A percentile compares a stretch with the other conserved stretches of the same genome.
These are phyloP conservation scores for Mercurialis annua DNA, from an alignment of 345 rosid genomes.

Conservation along the genomic window DNA sequence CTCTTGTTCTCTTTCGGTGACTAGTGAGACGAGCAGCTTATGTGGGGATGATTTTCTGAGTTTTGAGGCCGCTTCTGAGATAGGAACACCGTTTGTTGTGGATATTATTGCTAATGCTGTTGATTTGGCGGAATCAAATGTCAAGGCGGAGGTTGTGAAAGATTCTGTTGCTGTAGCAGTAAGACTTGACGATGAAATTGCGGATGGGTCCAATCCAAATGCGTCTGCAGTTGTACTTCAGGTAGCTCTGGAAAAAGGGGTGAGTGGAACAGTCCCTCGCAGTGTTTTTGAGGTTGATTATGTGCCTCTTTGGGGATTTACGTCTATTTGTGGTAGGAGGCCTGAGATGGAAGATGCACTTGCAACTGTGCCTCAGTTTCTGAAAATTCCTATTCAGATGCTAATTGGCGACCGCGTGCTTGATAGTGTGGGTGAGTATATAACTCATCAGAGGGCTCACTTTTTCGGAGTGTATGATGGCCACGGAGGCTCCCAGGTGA, in stretches of 20 bases:
- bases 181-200: constrained; percentile 41
- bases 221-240: constrained; percentile 41
- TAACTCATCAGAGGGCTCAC: constrained; percentile 65
- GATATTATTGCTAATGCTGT: constrained; percentile 40
- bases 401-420: constrained; percentile 50
- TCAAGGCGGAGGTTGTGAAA: constrained; percentile 26
- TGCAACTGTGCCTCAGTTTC: constrained; percentile 56
- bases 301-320: constrained; percentile 86
- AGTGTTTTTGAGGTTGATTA: constrained; percentile 87
- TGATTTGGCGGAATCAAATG: constrained; percentile 34
- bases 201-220: constrained; percentile 31
- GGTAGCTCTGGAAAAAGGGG: constrained; percentile 47
- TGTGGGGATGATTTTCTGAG: constrained; percentile 58
- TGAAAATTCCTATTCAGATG: constrained; percentile 74
- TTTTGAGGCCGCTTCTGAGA: constrained; percentile 45
- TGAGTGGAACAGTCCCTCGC: constrained; percentile 35
- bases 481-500: constrained; percentile 93
- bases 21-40: constrained; percentile 73
- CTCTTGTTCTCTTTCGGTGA: constrained; percentile 57
- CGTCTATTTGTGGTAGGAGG: constrained; percentile 80
- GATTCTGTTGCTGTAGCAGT: constrained; percentile 33
- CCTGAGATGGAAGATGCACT: constrained; percentile 98
- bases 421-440: constrained; percentile 52
- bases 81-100: constrained; percentile 33
- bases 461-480: constrained; percentile 97